phyloP scores from a whole-genome alignment of 2,329 filamentous ascomycete species.

The Cladosporium velox region DNA sequence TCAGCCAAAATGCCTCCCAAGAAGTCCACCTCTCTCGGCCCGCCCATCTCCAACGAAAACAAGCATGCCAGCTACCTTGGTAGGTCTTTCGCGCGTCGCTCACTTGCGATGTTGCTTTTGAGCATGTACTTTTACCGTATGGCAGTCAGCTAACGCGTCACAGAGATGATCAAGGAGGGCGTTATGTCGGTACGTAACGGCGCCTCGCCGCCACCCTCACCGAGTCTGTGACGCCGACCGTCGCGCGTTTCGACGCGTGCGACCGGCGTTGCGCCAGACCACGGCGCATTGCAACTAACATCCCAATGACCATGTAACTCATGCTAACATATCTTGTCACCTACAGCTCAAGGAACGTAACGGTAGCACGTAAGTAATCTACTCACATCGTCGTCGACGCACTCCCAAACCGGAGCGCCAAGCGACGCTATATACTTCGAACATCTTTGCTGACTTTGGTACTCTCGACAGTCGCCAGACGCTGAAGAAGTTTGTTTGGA shows the following conservation, averaged over 20 bases:
- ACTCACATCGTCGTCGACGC: slow-evolving; percentile 1
- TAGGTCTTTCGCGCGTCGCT: slow-evolving; percentile 51
- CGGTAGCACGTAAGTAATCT: slow-evolving; percentile 36
- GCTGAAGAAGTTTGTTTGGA: slow-evolving; percentile 73
- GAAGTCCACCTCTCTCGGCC: slow-evolving; percentile 50
- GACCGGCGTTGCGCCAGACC: slow-evolving; percentile 26
- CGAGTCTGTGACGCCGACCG: slow-evolving; percentile 13
- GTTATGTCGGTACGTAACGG: slow-evolving; percentile 61
- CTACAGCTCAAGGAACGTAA: slow-evolving; percentile 69
- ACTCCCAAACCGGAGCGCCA: background rate
- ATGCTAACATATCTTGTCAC: slow-evolving; percentile 52
- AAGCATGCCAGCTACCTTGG: slow-evolving; percentile 67
- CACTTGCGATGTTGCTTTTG: slow-evolving; percentile 36
- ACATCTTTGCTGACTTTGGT: slow-evolving; percentile 1
- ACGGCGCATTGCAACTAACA: slow-evolving; percentile 4
- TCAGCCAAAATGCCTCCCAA: slow-evolving; percentile 60
- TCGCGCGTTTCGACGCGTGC: slow-evolving; percentile 27
- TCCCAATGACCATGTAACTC: slow-evolving; percentile 24
- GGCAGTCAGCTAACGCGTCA: slow-evolving; percentile 22
- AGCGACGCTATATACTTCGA: background rate
- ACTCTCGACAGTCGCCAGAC: slow-evolving; percentile 61
- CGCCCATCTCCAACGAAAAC: background rate
- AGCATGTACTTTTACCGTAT: background rate
- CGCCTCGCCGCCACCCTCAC: background rate
- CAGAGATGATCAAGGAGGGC: slow-evolving; percentile 74